Evolutionary conservation across 768 basidiomycete species (phyloP).

Genomic region (Dioszegia aurantiaca): DNA sequence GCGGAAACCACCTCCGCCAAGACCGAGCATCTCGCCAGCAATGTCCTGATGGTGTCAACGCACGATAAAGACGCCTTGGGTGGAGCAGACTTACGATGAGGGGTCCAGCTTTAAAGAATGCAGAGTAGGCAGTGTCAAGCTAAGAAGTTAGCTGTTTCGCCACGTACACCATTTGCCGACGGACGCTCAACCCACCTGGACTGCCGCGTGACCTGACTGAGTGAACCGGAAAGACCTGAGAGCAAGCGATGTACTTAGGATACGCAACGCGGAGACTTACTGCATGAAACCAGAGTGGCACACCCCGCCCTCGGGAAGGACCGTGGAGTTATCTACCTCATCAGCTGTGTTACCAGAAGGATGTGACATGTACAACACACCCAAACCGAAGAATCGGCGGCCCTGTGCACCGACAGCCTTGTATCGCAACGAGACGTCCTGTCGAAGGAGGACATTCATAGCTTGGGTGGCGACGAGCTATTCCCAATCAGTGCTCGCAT

Average conservation of each 20-base stretch:
- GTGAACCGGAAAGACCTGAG: conserved; percentile 42
- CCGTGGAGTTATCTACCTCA: conserved; percentile 23
- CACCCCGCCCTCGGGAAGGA: conserved; percentile 44
- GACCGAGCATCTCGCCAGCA: conserved; percentile 10
- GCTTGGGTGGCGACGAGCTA: conserved; percentile 45
- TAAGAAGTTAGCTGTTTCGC: conserved; percentile 17
- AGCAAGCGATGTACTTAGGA: neutral
- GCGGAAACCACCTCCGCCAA: conserved; percentile 25
- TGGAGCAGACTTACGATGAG: conserved; percentile 19
- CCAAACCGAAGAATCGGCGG: conserved; percentile 44
- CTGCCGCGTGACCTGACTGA: conserved; percentile 29
- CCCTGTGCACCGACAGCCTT: conserved; percentile 46
- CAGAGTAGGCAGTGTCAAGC: conserved; percentile 51
- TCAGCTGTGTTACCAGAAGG: conserved; percentile 12
- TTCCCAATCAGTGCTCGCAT: neutral
- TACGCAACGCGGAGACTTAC: conserved; percentile 15
- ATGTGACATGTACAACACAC: conserved; percentile 17
- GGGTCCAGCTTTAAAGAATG: conserved; percentile 46
- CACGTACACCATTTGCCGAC: neutral
- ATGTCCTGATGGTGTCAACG: neutral
- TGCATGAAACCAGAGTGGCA: conserved; percentile 51
- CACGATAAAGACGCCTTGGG: neutral
- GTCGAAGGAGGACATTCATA: conserved; percentile 47
- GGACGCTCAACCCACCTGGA: conserved; percentile 30
- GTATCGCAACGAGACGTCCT: conserved; percentile 33